Base-by-base conservation (phyloP, 805 yeast species). In the Hanseniaspora occidentalis region DNA sequence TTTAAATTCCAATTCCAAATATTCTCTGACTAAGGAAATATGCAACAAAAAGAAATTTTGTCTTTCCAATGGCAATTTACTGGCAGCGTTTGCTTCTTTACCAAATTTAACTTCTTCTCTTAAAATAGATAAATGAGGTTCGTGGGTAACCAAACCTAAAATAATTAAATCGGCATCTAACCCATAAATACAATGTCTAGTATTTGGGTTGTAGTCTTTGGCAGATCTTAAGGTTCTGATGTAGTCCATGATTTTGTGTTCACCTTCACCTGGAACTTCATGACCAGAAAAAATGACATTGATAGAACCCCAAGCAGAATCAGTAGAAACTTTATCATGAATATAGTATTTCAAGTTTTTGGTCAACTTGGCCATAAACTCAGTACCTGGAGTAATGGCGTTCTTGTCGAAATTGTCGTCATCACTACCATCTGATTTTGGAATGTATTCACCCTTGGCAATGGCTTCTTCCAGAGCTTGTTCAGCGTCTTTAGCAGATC, bases 191-290 rank as follows among this genome's bases (percentile, higher is more conserved):
- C 96, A 89, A 56, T 89, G 97, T 58, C 95, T 78, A 14, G 80
- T 69, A 57, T 89, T 84, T 37, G 86, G 76, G 54, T 84, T 70
- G 54, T 83, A 84, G 38, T 67, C 77, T 0, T 74, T 70, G 52
- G 77, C 79, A n/a, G 88, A 73, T 57, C 83, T 81, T 62, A 77
- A 70, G 34, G 74, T 65, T 62, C 96, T 77, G 48, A 89, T 85
- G 52, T 75, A 85, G 51, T 84, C 84, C 96, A 88, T 89, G 50
- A 89, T 86, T 56, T 89, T 89, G 64, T 89, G 97, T 64, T 89
- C 97, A 62, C 97, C 97, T 67, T 89, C 97, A 50, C 97, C 97
- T 3, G 97, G 97, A 16, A 84, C 96, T 59, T 88, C 95, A 53
- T 85, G 96, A 27, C 96, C 97, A 40, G 92, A 80, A 45, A 89